phyloP scores from a whole-genome alignment of 2,329 filamentous ascomycete genomes.

The Colletotrichum noveboracense region DNA sequence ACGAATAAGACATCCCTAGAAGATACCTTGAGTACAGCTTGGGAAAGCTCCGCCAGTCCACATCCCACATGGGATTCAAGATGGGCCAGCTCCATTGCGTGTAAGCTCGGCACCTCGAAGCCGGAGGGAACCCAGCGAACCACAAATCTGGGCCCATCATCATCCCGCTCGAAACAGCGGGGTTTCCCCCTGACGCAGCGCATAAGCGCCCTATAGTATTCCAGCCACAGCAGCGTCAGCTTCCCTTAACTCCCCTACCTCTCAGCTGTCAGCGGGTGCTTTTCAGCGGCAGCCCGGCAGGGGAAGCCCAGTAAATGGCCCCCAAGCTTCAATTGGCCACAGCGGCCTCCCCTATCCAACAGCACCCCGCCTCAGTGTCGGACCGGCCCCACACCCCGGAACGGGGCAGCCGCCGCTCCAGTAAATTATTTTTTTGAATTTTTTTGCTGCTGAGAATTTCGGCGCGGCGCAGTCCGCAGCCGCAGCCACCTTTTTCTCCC shows the following conservation, averaged over 20 bases:
- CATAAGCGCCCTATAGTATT: neutral
- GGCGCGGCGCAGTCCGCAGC: neutral
- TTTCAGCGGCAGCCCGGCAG: neutral
- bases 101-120: neutral
- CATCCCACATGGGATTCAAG: neutral
- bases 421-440: neutral
- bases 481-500: neutral
- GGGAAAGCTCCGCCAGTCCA: neutral
- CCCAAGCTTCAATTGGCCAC: neutral
- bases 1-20: neutral
- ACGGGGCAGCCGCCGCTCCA: neutral
- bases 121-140: neutral
- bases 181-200: neutral
- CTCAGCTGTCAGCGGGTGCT: neutral
- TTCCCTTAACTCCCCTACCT: neutral
- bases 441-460: neutral
- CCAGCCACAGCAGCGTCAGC: neutral
- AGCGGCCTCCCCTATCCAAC: neutral
- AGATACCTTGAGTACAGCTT: neutral
- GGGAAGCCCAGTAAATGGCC: neutral
- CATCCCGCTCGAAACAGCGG: neutral
- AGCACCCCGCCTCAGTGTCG: neutral
- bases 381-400: conserved; percentile 3
- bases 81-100: neutral
- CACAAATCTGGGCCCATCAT: neutral